Evolutionary conservation across 2,329 filamentous ascomycete species (phyloP), one percentile per base, ranked within the genome.

Genomic region (Blumeria hordei): DNA sequence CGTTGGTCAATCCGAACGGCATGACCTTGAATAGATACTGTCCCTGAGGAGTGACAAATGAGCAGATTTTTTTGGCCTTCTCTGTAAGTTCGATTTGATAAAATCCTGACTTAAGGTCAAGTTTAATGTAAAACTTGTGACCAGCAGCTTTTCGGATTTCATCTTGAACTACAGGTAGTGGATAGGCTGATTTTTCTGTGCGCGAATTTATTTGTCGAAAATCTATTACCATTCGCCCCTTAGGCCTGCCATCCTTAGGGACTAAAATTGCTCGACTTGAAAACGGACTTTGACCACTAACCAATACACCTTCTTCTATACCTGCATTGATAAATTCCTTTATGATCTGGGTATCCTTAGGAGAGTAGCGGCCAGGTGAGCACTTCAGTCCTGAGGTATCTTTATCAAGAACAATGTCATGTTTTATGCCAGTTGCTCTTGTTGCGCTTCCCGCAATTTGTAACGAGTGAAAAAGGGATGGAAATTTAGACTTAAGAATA

Each of bases 11-110:
- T 14, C 34, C 50, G 28, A 53, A 51, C 16, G 34, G 34, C 34
- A 53, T 53, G 39, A 39, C 50, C 16, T 14, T 28, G 50, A 18
- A 53, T n/a, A 11, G n/a, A n/a, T 53, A 28, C 4, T 53, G 34
- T n/a, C 34, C 50, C 16, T 33, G 18, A 33, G 50, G 50, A 18
- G 32, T 33, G 16, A 37, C 50, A 51, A 51, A 51, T 9, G 47
- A 33, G 16, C 21, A 51, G 16, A 53, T 28, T 53, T 35, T 36
- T 53, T 53, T n/a, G n/a, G 33, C 34, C 10, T 35, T 34, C 28
- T 53, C 50, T 36, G 50, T 53, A 37, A 39, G 50, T 53, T 33
- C 50, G 36, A 53, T 53, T 33, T 53, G 33, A n/a, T 53, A 53
- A 35, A 53, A 53, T n/a, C n/a, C 34, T 5, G 50, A 53, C 16